Conservation (phyloP, 2,329 filamentous ascomycete genomes). For the Arthroderma sp. region DNA sequence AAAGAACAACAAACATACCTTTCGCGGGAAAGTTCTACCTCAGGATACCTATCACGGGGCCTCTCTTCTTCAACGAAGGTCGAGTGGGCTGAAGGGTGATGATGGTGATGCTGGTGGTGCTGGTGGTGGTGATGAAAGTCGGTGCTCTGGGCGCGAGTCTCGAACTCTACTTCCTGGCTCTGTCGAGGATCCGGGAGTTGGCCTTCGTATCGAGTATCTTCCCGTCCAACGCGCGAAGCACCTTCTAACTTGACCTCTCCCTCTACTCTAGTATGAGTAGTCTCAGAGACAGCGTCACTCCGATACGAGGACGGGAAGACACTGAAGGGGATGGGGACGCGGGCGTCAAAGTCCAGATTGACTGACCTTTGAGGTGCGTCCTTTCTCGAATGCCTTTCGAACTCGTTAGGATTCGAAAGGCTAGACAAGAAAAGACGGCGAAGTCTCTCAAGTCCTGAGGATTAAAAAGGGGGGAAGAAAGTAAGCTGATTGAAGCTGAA, state of each 20-base stretch:
- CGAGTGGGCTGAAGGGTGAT: slow-evolving; percentile 18
- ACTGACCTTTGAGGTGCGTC: slow-evolving; percentile 57
- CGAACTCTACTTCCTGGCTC: slow-evolving; percentile 75
- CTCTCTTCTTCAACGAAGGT: slow-evolving; percentile 24
- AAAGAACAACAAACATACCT: slow-evolving; percentile 26
- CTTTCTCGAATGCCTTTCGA: slow-evolving; percentile 53
- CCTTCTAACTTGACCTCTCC: slow-evolving; percentile 66
- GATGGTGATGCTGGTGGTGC: slow-evolving; percentile 1
- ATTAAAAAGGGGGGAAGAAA: slow-evolving; percentile 4
- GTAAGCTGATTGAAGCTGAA: slow-evolving; percentile 1
- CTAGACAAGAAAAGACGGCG: slow-evolving; percentile 36
- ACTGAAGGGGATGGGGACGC: slow-evolving; percentile 98
- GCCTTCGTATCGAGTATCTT: slow-evolving; percentile 70
- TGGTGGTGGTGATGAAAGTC: slow-evolving; percentile 30
- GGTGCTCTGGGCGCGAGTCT: slow-evolving; percentile 58
- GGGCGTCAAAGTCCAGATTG: slow-evolving; percentile 99
- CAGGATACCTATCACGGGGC: slow-evolving; percentile 28
- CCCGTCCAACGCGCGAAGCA: slow-evolving; percentile 83
- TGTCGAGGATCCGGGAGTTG: slow-evolving; percentile 52
- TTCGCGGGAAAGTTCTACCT: slow-evolving; percentile 39
- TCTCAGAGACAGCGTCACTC: slow-evolving; percentile 54
- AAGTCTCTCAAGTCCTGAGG: slow-evolving; percentile 20
- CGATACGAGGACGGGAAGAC: slow-evolving; percentile 98
- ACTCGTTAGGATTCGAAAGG: slow-evolving; percentile 33
- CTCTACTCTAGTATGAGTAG: slow-evolving; percentile 71